These are phyloP conservation scores for Auricularia cornea DNA, from an alignment of 768 basidiomycete species.

Conservation along the genomic window DNA sequence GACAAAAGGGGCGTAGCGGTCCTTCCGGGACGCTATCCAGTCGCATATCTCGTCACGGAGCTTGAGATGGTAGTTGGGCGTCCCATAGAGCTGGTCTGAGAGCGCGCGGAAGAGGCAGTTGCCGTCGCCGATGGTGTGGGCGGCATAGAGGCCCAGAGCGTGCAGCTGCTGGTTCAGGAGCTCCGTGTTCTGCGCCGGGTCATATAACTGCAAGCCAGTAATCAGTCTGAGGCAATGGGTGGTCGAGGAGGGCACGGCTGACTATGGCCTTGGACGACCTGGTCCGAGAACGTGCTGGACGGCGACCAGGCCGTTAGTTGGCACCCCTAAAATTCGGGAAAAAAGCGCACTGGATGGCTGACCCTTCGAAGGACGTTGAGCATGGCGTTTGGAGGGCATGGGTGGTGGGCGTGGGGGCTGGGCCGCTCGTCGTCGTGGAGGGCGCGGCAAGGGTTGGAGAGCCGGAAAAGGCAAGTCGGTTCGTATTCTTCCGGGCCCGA, in stretches of 20 bases:
- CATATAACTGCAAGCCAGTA: constrained; percentile 11
- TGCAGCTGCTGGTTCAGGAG: constrained; percentile 66
- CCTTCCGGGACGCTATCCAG: constrained; percentile 62
- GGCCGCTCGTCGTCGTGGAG: background rate
- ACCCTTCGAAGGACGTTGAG: background rate
- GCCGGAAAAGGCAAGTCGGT: background rate
- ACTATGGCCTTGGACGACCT: background rate
- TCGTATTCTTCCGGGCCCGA: background rate
- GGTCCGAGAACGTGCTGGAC: background rate
- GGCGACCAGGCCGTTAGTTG: background rate
- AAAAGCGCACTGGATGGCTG: background rate
- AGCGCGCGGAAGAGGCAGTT: constrained; percentile 92
- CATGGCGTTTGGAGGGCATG: background rate
- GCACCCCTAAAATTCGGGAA: background rate
- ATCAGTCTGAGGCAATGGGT: background rate
- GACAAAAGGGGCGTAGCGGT: constrained; percentile 79
- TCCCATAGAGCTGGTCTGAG: constrained; percentile 79
- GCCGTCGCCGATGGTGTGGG: constrained; percentile 78
- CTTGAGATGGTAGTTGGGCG: constrained; percentile 56
- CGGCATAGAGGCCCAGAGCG: constrained; percentile 77
- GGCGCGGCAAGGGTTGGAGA: background rate
- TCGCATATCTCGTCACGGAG: constrained; percentile 73
- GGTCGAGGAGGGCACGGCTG: background rate
- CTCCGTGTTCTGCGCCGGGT: constrained; percentile 57
- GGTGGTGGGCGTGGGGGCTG: background rate